Evolutionary conservation across 1,284 basidiomycete species (phyloP).

Genomic region (Cryptococcus sp.): DNA sequence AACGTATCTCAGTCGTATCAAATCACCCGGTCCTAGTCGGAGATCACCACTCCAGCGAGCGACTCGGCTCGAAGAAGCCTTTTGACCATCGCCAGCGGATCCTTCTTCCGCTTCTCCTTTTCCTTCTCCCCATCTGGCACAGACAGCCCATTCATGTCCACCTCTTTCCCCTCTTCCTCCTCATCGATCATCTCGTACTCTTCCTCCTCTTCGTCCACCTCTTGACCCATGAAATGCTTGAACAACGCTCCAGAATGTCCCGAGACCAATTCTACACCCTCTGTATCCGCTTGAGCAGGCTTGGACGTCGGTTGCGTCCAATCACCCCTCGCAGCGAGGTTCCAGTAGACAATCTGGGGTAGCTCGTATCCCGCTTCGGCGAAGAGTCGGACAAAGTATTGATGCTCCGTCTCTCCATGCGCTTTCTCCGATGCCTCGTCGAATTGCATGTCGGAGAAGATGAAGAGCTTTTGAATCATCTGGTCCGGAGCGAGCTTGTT

Average conservation of each 20-base stretch:
- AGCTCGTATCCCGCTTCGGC: slow-evolving; percentile 59
- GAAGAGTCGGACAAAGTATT: slow-evolving; percentile 55
- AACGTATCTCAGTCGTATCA: too few species aligned
- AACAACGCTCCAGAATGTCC: slow-evolving; percentile 63
- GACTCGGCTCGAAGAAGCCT: slow-evolving; percentile 53
- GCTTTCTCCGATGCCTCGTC: slow-evolving; percentile 44
- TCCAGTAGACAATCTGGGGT: slow-evolving; percentile 54
- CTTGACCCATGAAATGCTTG: slow-evolving; percentile 60
- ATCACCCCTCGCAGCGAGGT: slow-evolving; percentile 17
- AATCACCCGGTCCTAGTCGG: too few species aligned
- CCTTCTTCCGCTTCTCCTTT: slow-evolving; percentile 45
- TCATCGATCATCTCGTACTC: slow-evolving; percentile 33
- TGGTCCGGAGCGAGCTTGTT: slow-evolving; percentile 57
- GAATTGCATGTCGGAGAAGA: slow-evolving; percentile 74
- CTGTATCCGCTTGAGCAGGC: slow-evolving; percentile 52
- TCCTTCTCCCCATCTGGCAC: slow-evolving; percentile 11
- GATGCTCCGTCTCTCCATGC: slow-evolving; percentile 59
- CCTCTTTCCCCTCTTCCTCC: slow-evolving; percentile 36
- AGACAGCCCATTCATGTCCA: slow-evolving; percentile 29
- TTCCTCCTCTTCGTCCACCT: slow-evolving; percentile 21
- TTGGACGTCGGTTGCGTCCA: slow-evolving; percentile 30
- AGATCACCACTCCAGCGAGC: slow-evolving; percentile 38
- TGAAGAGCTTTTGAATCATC: slow-evolving; percentile 66
- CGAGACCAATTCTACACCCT: slow-evolving; percentile 61
- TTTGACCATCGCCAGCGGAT: slow-evolving; percentile 54